Conservation (phyloP, 2,329 filamentous ascomycete genomes). For the Elsinoe perseae region DNA sequence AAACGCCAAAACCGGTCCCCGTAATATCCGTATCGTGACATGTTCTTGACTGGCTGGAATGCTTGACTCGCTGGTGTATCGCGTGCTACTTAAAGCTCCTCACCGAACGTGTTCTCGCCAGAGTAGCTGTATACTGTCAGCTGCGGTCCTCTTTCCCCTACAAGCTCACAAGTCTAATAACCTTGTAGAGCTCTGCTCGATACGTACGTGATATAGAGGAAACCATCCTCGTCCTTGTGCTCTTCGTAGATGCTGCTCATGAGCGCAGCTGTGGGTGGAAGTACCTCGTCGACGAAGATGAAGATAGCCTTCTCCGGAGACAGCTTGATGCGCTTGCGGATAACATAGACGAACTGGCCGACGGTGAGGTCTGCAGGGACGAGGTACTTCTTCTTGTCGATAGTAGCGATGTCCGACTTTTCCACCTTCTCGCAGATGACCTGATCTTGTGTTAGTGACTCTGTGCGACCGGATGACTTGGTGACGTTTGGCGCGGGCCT, state of each 20-base stretch:
- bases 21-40: constrained; percentile 7
- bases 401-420: constrained; percentile 97
- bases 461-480: background rate
- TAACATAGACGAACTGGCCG: constrained; percentile 99
- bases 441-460: constrained; percentile 40
- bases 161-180: background rate
- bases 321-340: constrained; percentile 98
- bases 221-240: constrained; percentile 82
- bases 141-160: constrained; percentile 15
- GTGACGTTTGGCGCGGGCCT: constrained; percentile 10
- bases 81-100: constrained; percentile 31
- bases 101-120: constrained; percentile 96
- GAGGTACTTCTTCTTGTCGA: constrained; percentile 99
- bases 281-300: constrained; percentile 98
- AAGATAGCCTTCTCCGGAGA: constrained; percentile 99
- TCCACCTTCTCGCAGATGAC: constrained; percentile 99
- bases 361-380: constrained; percentile 96
- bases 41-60: constrained; percentile 2
- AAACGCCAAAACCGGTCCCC: constrained; percentile 2
- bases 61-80: constrained; percentile 11
- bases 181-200: background rate
- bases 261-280: constrained; percentile 89
- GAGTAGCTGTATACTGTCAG: constrained; percentile 58
- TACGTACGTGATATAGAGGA: constrained; percentile 91
- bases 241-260: constrained; percentile 99